Percentiles rank a stretch among this genome's conserved stretches.
These are phyloP conservation scores for Omphalotus olearius DNA, from an alignment of 1,284 basidiomycete genomes.

Conservation along the genomic window DNA sequence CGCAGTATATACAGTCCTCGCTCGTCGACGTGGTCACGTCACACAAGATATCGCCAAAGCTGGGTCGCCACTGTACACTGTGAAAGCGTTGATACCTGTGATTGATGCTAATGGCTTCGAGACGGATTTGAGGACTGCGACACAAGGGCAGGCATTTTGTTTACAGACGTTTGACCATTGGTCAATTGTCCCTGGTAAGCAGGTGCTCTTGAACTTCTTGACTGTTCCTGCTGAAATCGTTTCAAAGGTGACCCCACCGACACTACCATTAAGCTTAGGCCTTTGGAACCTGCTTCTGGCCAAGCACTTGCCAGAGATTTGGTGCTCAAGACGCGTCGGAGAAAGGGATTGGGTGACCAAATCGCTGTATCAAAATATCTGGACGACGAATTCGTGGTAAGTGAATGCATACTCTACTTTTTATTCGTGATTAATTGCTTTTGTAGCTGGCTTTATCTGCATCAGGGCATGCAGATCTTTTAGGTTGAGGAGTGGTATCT, in stretches of 20 bases:
- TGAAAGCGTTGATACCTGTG: conserved; percentile 96
- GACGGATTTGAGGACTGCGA: conserved; percentile 95
- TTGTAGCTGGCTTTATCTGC: conserved; percentile 81
- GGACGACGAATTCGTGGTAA: conserved; percentile 89
- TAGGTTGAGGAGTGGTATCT: conserved; percentile 39
- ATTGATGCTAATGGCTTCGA: conserved; percentile 99
- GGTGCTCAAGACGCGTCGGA: conserved; percentile 91
- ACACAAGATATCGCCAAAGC: conserved; percentile 97
- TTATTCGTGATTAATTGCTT: conserved; percentile 1
- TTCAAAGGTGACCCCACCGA: conserved; percentile 88
- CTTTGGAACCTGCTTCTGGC: conserved; percentile 94
- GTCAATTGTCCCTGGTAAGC: conserved; percentile 90
- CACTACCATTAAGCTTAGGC: conserved; percentile 90
- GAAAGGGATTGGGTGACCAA: conserved; percentile 93
- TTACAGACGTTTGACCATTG: conserved; percentile 97
- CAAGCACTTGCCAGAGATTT: conserved; percentile 90
- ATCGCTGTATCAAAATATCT: conserved; percentile 93
- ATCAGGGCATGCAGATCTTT: conserved; percentile 84
- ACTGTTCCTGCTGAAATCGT: conserved; percentile 20
- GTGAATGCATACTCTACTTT: conserved; percentile 31
- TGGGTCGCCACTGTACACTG: conserved; percentile 94
- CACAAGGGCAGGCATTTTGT: conserved; percentile 97
- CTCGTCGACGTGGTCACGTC: conserved; percentile 94
- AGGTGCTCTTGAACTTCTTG: conserved; percentile 15
- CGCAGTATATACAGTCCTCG: conserved; percentile 95